Percentiles rank a stretch among this genome's conserved stretches.
phyloP scores from a whole-genome alignment of 805 yeast genomes.

The Kuraishia ogatae region DNA sequence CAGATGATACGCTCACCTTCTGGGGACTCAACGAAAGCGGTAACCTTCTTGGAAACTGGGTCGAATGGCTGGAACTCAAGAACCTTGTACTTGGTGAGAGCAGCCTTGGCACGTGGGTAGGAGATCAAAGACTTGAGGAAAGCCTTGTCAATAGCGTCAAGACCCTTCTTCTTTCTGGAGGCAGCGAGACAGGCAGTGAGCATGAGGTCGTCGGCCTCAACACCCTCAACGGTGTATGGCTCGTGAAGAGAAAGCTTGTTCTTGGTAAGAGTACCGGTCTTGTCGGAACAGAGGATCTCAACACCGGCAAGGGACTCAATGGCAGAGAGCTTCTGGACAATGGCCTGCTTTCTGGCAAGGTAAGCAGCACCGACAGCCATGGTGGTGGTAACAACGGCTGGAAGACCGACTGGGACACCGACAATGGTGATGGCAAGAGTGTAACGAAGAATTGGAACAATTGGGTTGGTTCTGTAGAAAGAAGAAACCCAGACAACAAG shows the following conservation, averaged over 20 bases:
- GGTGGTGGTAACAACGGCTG: slow-evolving; percentile 97
- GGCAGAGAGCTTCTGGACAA: slow-evolving; percentile 94
- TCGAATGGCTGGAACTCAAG: slow-evolving; percentile 95
- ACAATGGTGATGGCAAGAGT: slow-evolving; percentile 92
- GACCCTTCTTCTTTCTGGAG: slow-evolving; percentile 96
- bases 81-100: slow-evolving; percentile 90
- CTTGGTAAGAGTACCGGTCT: slow-evolving; percentile 97
- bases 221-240: slow-evolving; percentile 97
- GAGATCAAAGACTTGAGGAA: slow-evolving; percentile 81
- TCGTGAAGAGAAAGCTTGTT: slow-evolving; percentile 93
- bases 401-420: slow-evolving; percentile 98
- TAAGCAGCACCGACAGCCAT: slow-evolving; percentile 99
- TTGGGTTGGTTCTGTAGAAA: slow-evolving; percentile 86
- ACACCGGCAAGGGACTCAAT: slow-evolving; percentile 97
- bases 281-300: slow-evolving; percentile 95
- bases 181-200: slow-evolving; percentile 97
- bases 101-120: slow-evolving; percentile 90
- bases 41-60: slow-evolving; percentile 95
- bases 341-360: slow-evolving; percentile 94
- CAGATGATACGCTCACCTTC: slow-evolving; percentile 91
- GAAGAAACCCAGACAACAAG: slow-evolving; percentile 87
- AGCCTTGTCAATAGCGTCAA: slow-evolving; percentile 96
- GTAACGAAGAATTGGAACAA: slow-evolving; percentile 84
- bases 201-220: slow-evolving; percentile 92
- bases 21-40: slow-evolving; percentile 92